Conservation (phyloP, 805 yeast species). For the Starmerella roubikii region DNA sequence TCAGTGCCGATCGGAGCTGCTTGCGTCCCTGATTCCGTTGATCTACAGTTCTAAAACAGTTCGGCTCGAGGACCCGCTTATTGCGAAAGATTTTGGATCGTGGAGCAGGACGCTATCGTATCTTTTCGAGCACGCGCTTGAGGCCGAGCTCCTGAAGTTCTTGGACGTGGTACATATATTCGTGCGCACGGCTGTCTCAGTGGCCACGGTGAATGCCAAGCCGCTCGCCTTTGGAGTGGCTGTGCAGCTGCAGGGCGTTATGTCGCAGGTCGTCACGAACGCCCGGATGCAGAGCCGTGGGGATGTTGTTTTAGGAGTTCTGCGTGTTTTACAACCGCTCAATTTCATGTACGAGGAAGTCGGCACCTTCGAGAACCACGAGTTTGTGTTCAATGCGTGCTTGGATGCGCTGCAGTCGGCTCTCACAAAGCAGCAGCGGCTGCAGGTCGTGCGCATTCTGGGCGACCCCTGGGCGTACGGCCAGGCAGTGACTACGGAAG, state of each 20-base stretch:
- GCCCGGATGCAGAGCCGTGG: neutral
- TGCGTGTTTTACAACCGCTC: constrained; percentile 15
- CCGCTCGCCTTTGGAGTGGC: constrained; percentile 15
- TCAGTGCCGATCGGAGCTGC: constrained; percentile 1
- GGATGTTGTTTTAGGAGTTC: constrained; percentile 1
- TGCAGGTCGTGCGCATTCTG: neutral
- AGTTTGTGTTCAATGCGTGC: constrained; percentile 11
- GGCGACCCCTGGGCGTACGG: constrained; percentile 10
- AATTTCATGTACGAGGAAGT: constrained; percentile 14
- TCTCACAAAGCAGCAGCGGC: neutral
- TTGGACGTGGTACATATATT: constrained; percentile 4
- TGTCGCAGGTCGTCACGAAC: constrained; percentile 6
- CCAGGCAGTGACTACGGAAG: constrained; percentile 1
- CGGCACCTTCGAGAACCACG: constrained; percentile 16
- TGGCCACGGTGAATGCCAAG: constrained; percentile 5
- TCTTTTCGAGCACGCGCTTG: constrained; percentile 1
- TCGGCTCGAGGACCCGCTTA: neutral
- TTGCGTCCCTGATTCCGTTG: neutral
- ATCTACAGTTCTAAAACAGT: constrained; percentile 9
- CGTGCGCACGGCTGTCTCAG: constrained; percentile 7
- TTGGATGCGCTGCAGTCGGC: constrained; percentile 12
- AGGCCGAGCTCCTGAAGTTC: neutral
- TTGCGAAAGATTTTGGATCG: constrained; percentile 12
- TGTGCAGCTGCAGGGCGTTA: constrained; percentile 17
- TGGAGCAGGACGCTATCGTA: constrained; percentile 15